phyloP scores from a whole-genome alignment of 2,329 filamentous ascomycete genomes.

The Emmonsiellopsis sp. region DNA sequence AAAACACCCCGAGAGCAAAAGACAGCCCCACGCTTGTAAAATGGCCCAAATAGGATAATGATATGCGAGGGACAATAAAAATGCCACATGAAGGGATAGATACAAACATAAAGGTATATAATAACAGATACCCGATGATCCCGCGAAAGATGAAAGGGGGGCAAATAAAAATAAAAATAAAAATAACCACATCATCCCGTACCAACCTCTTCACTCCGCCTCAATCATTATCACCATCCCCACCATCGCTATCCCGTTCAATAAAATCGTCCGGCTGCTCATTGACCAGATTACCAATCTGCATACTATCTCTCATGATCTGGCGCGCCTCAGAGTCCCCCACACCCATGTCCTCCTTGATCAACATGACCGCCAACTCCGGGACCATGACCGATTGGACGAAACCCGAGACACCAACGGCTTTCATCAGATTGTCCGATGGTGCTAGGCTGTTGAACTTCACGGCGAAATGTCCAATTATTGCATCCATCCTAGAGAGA shows the following conservation, averaged over 20 bases:
- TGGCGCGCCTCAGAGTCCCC: conserved; percentile 37
- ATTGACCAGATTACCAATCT: conserved; percentile 59
- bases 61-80: too few species aligned
- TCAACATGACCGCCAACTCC: conserved; percentile 50
- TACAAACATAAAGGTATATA: too few species aligned
- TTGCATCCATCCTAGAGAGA: conserved; percentile 41
- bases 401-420: conserved; percentile 58
- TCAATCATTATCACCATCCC: conserved; percentile 17
- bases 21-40: too few species aligned
- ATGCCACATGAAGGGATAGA: too few species aligned
- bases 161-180: too few species aligned
- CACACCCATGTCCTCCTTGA: conserved; percentile 51
- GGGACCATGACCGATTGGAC: conserved; percentile 70
- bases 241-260: conserved; percentile 14
- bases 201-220: background rate
- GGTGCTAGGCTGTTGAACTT: conserved; percentile 54
- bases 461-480: conserved; percentile 52
- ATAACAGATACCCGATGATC: too few species aligned
- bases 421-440: conserved; percentile 57
- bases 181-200: too few species aligned
- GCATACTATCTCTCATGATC: conserved; percentile 58
- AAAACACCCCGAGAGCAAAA: too few species aligned
- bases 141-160: too few species aligned
- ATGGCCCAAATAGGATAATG: too few species aligned
- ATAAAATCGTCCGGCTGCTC: conserved; percentile 54